Evolutionary conservation across 192 early-diverging fungal species (phyloP).

Genomic region (Coemansia interrupta): DNA sequence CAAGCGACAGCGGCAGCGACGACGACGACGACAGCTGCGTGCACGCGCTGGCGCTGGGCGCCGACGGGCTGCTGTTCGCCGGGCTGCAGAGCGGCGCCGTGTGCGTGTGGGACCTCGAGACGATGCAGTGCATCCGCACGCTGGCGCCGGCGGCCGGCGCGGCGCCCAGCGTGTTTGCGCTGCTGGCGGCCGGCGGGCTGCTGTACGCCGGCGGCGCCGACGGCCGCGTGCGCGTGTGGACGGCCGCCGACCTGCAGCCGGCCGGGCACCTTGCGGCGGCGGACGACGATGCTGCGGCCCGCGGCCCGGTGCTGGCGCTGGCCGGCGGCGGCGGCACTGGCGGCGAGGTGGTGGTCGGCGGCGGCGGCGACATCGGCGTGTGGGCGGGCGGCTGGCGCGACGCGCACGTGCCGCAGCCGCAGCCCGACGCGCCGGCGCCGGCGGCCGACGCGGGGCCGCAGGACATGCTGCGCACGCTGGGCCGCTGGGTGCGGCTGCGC

Average conservation of each 20-base stretch:
- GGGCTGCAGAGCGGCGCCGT: constrained; percentile 72
- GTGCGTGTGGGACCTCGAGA: constrained; percentile 76
- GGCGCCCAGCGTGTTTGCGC: constrained; percentile 57
- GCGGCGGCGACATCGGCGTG: constrained; percentile 57
- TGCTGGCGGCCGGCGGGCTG: constrained; percentile 43
- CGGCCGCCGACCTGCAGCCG: constrained; percentile 56
- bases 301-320: constrained; percentile 56
- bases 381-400: constrained; percentile 41
- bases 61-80: constrained; percentile 67
- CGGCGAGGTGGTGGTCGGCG: constrained; percentile 56
- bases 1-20: constrained; percentile 6
- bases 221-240: constrained; percentile 68
- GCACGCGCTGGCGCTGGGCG: constrained; percentile 60
- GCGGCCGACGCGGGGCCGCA: neutral
- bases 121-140: constrained; percentile 52
- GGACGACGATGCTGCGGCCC: constrained; percentile 44
- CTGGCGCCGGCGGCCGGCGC: constrained; percentile 23
- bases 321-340: constrained; percentile 28
- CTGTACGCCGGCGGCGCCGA: constrained; percentile 67
- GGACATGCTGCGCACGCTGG: constrained; percentile 29
- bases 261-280: constrained; percentile 39
- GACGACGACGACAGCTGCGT: constrained; percentile 54
- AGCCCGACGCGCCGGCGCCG: neutral
- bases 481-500: constrained; percentile 65
- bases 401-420: neutral